These are phyloP conservation scores for Heliocybe sulcata DNA, from an alignment of 1,284 basidiomycete species.

Conservation along the genomic window DNA sequence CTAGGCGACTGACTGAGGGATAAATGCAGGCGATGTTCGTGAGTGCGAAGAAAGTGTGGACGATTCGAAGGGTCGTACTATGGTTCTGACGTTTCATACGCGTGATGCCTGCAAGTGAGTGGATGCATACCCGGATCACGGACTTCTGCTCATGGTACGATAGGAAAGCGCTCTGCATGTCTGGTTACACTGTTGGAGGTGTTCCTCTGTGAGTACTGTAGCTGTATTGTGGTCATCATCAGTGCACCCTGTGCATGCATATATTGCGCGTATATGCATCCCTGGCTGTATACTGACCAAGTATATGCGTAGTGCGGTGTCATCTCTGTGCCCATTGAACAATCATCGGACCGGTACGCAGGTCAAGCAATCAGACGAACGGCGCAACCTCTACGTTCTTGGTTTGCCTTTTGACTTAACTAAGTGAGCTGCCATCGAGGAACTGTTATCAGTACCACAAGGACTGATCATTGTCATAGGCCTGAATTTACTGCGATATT, in stretches of 20 bases:
- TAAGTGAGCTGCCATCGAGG: slow-evolving; percentile 37
- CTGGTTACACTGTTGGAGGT: slow-evolving; percentile 54
- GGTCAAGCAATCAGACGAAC: slow-evolving; percentile 38
- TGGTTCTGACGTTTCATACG: slow-evolving; percentile 44
- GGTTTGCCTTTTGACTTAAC: slow-evolving; percentile 71
- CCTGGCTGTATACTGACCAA: slow-evolving; percentile 6
- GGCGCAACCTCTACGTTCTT: slow-evolving; percentile 74
- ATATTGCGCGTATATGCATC: slow-evolving; percentile 12
- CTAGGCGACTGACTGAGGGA: background rate
- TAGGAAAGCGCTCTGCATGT: slow-evolving; percentile 62
- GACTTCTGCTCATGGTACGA: slow-evolving; percentile 1
- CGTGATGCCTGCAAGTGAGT: slow-evolving; percentile 41
- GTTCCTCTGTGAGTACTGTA: slow-evolving; percentile 38
- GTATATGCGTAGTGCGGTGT: slow-evolving; percentile 25
- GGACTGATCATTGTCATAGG: slow-evolving; percentile 23
- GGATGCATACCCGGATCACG: slow-evolving; percentile 4
- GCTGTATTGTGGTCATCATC: background rate
- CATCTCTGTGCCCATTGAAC: slow-evolving; percentile 13
- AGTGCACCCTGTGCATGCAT: background rate
- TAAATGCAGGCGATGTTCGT: slow-evolving; percentile 35
- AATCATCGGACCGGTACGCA: slow-evolving; percentile 12
- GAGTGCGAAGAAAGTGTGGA: slow-evolving; percentile 31
- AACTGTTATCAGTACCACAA: background rate
- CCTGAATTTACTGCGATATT: slow-evolving; percentile 56
- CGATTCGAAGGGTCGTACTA: slow-evolving; percentile 29